Evolutionary conservation across 2,329 filamentous ascomycete genomes (phyloP), one percentile per base, ranked within the genome.

Genomic region (Fusarium mundagurra): DNA sequence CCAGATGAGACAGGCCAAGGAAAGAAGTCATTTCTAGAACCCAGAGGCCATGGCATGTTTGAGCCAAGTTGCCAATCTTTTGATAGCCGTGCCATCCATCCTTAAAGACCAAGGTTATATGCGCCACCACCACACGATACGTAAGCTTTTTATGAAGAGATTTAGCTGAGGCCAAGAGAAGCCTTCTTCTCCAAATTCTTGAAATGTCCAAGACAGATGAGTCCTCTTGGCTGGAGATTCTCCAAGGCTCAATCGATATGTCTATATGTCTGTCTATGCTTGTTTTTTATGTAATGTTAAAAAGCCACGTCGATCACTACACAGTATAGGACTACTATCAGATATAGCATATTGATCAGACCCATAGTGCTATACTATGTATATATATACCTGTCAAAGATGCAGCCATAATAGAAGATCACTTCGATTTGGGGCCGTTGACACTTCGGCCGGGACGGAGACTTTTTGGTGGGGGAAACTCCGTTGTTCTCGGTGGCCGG

Each of bases 401-500:
- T 64, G 34, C 65, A 69, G 34, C 38, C 27, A 41, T 44, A 63
- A 41, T 44, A 63, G 33, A 61, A 29, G 57, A 57, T 57, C 43
- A 33, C 16, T 43, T 63, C 38, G n/a, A 10, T 39, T 71, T 58
- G 38, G 47, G 54, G 45, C 38, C 38, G 63, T 62, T 20, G 29
- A 61, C 36, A 20, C 13, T 47, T 50, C 54, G 66, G 55, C 66
- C 66, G 66, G 61, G 39, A 58, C 33, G 36, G 61, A 59, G 54
- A 50, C 31, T 22, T 44, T 61, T 67, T 39, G 48, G 50, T 64
- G 60, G 69, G 70, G 53, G 22, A 33, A 60, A 61, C 61, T 61
- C 69, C 53, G 67, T 53, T 27, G 44, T 66, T 68, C 64, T 72
- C 70, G 69, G 69, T 73, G 69, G 38, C 45, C 64, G 71, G 71